These are phyloP conservation scores for Fusarium beomiforme DNA, from an alignment of 2,329 filamentous ascomycete genomes.

Conservation along the genomic window DNA sequence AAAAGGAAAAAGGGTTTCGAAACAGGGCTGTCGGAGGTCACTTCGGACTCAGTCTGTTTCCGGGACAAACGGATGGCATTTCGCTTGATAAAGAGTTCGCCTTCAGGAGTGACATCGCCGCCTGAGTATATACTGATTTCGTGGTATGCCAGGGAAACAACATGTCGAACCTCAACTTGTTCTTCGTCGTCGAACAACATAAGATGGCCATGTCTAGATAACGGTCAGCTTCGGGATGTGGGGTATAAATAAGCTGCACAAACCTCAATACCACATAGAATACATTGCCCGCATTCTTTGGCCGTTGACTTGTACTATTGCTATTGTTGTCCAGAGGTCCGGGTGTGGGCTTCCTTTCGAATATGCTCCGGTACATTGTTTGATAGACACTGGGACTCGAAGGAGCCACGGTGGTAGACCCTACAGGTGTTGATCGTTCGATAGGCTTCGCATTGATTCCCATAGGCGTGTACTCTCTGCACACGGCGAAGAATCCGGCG, in stretches of 20 bases:
- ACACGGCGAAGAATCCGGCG: conserved; percentile 94
- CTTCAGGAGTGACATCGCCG: conserved; percentile 81
- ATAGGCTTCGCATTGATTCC: conserved; percentile 93
- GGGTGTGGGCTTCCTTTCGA: conserved; percentile 75
- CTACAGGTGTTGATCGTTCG: conserved; percentile 83
- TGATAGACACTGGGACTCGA: conserved; percentile 96
- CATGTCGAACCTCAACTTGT: conserved; percentile 94
- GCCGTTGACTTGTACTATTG: conserved; percentile 60
- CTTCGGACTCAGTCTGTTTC: conserved; percentile 64
- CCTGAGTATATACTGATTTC: conserved; percentile 86
- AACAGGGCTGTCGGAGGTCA: conserved; percentile 63
- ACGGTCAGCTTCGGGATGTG: conserved; percentile 11
- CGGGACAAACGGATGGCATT: conserved; percentile 87
- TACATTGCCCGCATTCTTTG: conserved; percentile 80
- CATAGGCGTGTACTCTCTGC: conserved; percentile 89
- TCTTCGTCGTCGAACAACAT: conserved; percentile 98
- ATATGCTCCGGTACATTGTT: conserved; percentile 96
- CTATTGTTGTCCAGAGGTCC: conserved; percentile 60
- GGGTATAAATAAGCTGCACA: conserved; percentile 4
- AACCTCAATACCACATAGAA: conserved; percentile 89
- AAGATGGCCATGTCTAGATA: conserved; percentile 82
- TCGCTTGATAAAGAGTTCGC: conserved; percentile 94
- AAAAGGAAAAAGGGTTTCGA: conserved; percentile 94
- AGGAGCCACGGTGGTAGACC: conserved; percentile 76
- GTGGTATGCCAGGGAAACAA: conserved; percentile 91